phyloP scores from a whole-genome alignment of 768 basidiomycete species.

The Imleria badia region DNA sequence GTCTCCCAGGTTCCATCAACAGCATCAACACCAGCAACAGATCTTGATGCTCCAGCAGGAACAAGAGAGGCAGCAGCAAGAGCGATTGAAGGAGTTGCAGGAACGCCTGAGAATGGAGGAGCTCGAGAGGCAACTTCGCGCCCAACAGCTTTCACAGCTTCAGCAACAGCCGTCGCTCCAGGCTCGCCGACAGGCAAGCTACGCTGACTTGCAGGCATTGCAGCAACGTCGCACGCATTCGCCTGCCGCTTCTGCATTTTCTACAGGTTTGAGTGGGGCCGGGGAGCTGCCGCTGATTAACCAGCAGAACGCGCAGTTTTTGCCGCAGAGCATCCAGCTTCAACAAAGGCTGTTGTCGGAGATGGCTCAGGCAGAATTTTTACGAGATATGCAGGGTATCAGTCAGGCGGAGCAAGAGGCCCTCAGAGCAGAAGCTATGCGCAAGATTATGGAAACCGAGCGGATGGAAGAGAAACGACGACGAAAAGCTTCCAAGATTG shows the following conservation, averaged over 20 bases:
- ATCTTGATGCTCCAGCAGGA: slow-evolving; percentile 67
- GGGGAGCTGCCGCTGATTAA: slow-evolving; percentile 38
- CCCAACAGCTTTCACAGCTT: slow-evolving; percentile 50
- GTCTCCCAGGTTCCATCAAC: slow-evolving; percentile 77
- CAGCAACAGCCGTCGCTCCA: slow-evolving; percentile 42
- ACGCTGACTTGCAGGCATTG: slow-evolving; percentile 49
- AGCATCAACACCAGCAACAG: slow-evolving; percentile 73
- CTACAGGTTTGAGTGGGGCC: slow-evolving; percentile 13
- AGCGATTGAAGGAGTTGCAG: slow-evolving; percentile 57
- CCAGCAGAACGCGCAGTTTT: slow-evolving; percentile 54
- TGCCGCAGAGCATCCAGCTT: slow-evolving; percentile 65
- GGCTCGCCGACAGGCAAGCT: slow-evolving; percentile 40
- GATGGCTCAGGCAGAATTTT: slow-evolving; percentile 67
- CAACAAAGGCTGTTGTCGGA: slow-evolving; percentile 79
- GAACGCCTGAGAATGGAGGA: slow-evolving; percentile 67
- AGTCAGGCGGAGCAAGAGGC: slow-evolving; percentile 66
- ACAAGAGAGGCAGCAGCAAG: slow-evolving; percentile 58
- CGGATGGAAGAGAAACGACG: slow-evolving; percentile 83
- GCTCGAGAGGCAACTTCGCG: slow-evolving; percentile 59
- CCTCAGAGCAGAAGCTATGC: slow-evolving; percentile 74
- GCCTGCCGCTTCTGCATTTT: slow-evolving; percentile 39
- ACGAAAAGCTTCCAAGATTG: slow-evolving; percentile 80
- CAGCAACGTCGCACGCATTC: slow-evolving; percentile 55
- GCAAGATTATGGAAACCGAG: slow-evolving; percentile 90
- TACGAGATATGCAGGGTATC: slow-evolving; percentile 61